A percentile compares a stretch with the other conserved stretches of the same genome.
These are phyloP conservation scores for Guadua angustifolia DNA, from an alignment of 176 grass and related monocot genomes.

Conservation along the genomic window DNA sequence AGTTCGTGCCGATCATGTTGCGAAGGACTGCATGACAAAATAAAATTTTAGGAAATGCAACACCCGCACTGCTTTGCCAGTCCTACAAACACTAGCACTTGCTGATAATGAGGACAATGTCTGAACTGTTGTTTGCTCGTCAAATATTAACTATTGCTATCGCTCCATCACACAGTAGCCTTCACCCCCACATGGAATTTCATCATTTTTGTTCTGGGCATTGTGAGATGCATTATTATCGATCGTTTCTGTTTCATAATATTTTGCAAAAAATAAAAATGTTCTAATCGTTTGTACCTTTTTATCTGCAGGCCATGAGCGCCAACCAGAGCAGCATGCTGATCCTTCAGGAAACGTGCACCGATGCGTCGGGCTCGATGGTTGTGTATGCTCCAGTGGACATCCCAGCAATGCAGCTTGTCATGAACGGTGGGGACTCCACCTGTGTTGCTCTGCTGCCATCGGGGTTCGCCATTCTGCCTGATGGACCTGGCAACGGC, in stretches of 20 bases:
- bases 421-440: slow-evolving; percentile 94
- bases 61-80: background rate
- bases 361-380: slow-evolving; percentile 88
- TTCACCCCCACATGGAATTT: background rate
- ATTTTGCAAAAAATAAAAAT: background rate
- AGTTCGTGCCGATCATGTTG: background rate
- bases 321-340: slow-evolving; percentile 98
- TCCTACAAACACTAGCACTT: slow-evolving; percentile 11
- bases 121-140: slow-evolving; percentile 4
- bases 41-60: slow-evolving; percentile 16
- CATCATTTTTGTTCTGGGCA: background rate
- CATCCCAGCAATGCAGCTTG: slow-evolving; percentile 94
- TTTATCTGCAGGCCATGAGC: slow-evolving; percentile 60
- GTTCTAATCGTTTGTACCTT: slow-evolving; percentile 2
- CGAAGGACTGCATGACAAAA: background rate
- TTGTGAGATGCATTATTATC: background rate
- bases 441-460: slow-evolving; percentile 90
- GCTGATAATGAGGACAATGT: background rate
- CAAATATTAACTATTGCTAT: slow-evolving; percentile 9
- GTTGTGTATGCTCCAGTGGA: slow-evolving; percentile 96
- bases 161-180: background rate
- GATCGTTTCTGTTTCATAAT: background rate
- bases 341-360: slow-evolving; percentile 95
- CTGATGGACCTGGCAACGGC: slow-evolving; percentile 54
- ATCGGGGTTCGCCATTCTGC: slow-evolving; percentile 91